Evolutionary conservation across 2,329 filamentous ascomycete species (phyloP), one percentile per base, ranked within the genome.

Genomic region (Aspergillus latus): DNA sequence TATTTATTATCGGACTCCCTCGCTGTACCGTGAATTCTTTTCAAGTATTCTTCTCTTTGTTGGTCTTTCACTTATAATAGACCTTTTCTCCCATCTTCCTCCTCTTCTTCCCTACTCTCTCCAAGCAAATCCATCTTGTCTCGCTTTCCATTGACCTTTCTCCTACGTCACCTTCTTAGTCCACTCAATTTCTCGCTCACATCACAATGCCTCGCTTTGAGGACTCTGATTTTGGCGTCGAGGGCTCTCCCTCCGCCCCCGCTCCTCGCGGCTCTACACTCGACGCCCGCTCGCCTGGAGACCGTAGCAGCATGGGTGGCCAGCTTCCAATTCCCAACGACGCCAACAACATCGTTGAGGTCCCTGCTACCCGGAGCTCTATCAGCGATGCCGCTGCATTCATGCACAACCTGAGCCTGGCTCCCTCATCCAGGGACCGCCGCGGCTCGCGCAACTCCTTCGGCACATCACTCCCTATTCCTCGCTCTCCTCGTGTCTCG

Each of bases 371-470:
- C 54, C 78, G 86, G 63, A 88, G 84, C 53, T 82, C 86, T 52
- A 83, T 89, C 61, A 86, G 87, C 32, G 86, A 91, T 74, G 84
- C 84, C 28, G 75, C 82, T 44, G 79, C 82, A 63, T 87, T 86
- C 74, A 90, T 90, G 87, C 88, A 90, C 80, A 85, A 83, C 66
- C 78, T 91, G 66, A 88, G 85, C 66, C 75, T 86, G 45, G 78
- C 82, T 11, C 87, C 87, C 13, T 90, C 87, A 6, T 84, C 84
- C 78, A 85, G 80, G 72, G 84, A 88, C 62, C 80, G 88, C 59
- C 78, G 88, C 62, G 80, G 82, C 46, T 90, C 88, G 15, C 84
- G 88, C 61, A 91, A 91, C 82, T 90, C 87, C 16, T 90, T 90
- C 68, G 88, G 88, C 60, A 80, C 86, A 48, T 82, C 87, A 21